Conservation (phyloP, 2,329 filamentous ascomycete genomes). For the Colletotrichum cordylinicola region DNA sequence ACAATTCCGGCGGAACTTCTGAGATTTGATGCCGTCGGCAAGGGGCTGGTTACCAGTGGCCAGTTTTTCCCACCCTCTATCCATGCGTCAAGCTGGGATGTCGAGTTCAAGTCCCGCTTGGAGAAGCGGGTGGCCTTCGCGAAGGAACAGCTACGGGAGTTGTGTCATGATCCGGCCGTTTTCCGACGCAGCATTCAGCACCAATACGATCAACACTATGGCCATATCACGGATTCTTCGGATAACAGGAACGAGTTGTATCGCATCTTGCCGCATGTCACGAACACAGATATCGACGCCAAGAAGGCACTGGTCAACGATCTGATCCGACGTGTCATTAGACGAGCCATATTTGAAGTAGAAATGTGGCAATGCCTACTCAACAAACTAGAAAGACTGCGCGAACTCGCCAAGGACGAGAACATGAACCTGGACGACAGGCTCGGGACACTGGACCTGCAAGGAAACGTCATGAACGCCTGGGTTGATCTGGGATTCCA, state of each 20-base stretch:
- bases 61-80: background rate
- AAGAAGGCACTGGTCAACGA: constrained; percentile 10
- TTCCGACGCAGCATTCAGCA: background rate
- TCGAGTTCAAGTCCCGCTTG: background rate
- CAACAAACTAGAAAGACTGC: background rate
- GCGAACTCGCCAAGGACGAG: background rate
- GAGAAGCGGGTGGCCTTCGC: background rate
- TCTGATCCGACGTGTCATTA: background rate
- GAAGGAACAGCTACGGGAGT: background rate
- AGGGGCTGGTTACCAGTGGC: background rate
- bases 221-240: background rate
- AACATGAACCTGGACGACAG: background rate
- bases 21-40: background rate
- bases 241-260: background rate
- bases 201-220: background rate
- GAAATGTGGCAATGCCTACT: background rate
- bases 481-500: background rate
- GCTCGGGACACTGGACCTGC: background rate
- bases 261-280: background rate
- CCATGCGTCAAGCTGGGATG: background rate
- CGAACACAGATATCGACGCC: background rate
- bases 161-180: background rate
- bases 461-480: background rate
- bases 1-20: background rate
- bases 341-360: background rate